Evolutionary conservation across 495 filamentous ascomycete species (phyloP).

Genomic region (Trypethelium eluteriae): DNA sequence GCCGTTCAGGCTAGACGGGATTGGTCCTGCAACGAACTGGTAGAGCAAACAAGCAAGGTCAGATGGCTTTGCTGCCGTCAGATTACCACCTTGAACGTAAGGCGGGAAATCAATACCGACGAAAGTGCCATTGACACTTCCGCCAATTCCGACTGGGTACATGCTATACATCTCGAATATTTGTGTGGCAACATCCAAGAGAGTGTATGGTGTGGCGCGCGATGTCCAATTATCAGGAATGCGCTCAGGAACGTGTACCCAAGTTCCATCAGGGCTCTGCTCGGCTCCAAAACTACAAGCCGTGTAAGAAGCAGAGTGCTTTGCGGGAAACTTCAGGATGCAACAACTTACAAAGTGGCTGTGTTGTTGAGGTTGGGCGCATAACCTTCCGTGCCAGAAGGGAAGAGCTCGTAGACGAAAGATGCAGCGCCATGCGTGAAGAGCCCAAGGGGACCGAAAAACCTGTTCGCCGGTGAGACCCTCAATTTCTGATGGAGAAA

Average conservation of each 20-base stretch:
- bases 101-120: conserved; percentile 15
- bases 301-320: neutral
- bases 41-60: neutral
- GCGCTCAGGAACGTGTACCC: conserved; percentile 10
- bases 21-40: neutral
- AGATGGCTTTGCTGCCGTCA: neutral
- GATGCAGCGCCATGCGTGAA: conserved; percentile 18
- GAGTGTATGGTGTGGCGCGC: conserved; percentile 11
- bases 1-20: conserved; percentile 4
- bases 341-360: conserved; percentile 12
- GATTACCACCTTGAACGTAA: conserved; percentile 4
- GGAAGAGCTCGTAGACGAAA: conserved; percentile 19
- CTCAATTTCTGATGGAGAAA: neutral
- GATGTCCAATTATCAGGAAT: conserved; percentile 19
- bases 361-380: conserved; percentile 14
- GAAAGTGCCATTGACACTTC: conserved; percentile 16
- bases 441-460: conserved; percentile 16
- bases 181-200: conserved; percentile 10
- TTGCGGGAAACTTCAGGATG: neutral
- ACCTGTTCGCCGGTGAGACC: neutral
- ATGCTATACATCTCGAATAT: conserved; percentile 15
- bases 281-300: conserved; percentile 4
- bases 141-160: conserved; percentile 16
- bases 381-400: conserved; percentile 15
- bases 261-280: conserved; percentile 12